These are phyloP conservation scores for Mycena rosella DNA, from an alignment of 768 basidiomycete genomes.

Conservation along the genomic window DNA sequence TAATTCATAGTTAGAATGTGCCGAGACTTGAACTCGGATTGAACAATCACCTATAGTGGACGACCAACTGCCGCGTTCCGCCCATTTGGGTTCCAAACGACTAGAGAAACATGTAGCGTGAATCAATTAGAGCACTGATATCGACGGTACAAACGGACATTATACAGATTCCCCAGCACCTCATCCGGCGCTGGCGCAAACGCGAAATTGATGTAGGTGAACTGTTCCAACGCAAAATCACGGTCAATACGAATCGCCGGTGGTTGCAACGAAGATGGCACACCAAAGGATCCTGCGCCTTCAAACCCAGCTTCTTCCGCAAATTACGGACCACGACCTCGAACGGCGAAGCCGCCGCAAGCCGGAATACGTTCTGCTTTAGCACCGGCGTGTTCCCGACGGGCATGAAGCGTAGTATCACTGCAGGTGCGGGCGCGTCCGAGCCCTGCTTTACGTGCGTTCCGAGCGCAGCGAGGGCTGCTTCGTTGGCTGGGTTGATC, in stretches of 20 bases:
- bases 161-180: constrained; percentile 14
- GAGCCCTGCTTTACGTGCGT: not conserved
- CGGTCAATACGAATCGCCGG: not conserved
- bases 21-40: not conserved
- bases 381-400: constrained; percentile 6
- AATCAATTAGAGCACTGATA: not conserved
- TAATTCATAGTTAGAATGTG: not conserved
- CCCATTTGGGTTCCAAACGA: constrained; percentile 11
- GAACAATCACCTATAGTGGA: not conserved
- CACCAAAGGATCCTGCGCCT: not conserved
- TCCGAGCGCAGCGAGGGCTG: constrained; percentile 2
- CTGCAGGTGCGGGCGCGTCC: not conserved
- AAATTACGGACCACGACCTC: constrained; percentile 1
- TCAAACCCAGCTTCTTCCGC: constrained; percentile 11
- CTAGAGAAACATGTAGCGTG: not conserved
- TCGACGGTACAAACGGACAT: not conserved
- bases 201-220: constrained; percentile 1
- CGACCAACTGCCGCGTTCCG: not conserved
- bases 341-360: not conserved
- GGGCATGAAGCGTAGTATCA: constrained; percentile 4
- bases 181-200: constrained; percentile 21
- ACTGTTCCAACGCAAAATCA: not conserved
- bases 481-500: not conserved
- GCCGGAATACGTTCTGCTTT: constrained; percentile 3
- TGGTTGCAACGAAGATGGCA: not conserved